These are phyloP conservation scores for Leptomonas pyrrhocoris DNA, from an alignment of 208 protist genomes.

Conservation along the genomic window DNA sequence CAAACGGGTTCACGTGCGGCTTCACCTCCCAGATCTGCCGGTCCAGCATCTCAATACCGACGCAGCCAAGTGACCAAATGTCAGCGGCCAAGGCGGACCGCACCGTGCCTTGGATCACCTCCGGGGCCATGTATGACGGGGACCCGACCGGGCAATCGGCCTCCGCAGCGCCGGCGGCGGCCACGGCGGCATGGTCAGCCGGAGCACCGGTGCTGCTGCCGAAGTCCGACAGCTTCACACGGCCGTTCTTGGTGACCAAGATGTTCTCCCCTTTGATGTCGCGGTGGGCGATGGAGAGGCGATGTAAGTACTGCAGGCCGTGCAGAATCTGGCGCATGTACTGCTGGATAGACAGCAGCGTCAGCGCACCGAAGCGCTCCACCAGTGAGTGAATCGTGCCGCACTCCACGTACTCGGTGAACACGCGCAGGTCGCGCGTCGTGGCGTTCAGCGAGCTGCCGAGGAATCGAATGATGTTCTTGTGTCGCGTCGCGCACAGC, in stretches of 20 bases:
- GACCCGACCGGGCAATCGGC: conserved; percentile 53
- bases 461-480: conserved; percentile 79
- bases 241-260: conserved; percentile 71
- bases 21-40: conserved; percentile 50
- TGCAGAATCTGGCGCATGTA: conserved; percentile 78
- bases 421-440: conserved; percentile 57
- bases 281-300: conserved; percentile 72
- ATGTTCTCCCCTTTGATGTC: conserved; percentile 88
- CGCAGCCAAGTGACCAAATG: conserved; percentile 82
- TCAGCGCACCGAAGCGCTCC: conserved; percentile 59
- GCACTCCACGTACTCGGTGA: conserved; percentile 84
- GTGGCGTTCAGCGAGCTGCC: conserved; percentile 46
- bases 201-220: conserved; percentile 48
- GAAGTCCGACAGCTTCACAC: conserved; percentile 82
- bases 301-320: conserved; percentile 75
- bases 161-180: conserved; percentile 27
- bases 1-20: conserved; percentile 38
- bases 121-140: conserved; percentile 82
- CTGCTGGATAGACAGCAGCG: conserved; percentile 64
- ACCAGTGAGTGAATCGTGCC: conserved; percentile 67
- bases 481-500: conserved; percentile 56
- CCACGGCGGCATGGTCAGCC: conserved; percentile 23
- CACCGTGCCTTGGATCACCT: conserved; percentile 56
- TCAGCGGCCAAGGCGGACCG: conserved; percentile 39
- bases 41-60: conserved; percentile 82